Base-by-base conservation (phyloP, 1,284 basidiomycete genomes). In the Cutaneotrichosporon dermatis region DNA sequence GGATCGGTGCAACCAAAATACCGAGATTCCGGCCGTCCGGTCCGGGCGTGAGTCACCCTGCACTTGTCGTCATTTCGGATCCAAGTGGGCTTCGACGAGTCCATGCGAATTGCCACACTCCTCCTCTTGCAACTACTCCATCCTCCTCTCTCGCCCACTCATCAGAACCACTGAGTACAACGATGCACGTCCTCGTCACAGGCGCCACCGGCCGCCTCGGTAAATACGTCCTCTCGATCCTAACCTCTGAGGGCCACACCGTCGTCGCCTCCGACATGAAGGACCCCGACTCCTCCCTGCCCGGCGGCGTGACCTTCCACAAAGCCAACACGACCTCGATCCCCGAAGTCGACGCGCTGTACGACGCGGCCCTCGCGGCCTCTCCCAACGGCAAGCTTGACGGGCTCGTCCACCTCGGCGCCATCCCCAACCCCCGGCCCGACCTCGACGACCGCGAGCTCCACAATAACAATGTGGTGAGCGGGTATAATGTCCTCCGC, bases 381-480 rank as follows among this genome's bases (percentile, higher is more conserved):
- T 25, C 25, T 76, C 46, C 51, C 64, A 9, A n/a, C 15, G 11
- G 41, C 25, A 41, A 25, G 34, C 60, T 68, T 53, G 72, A 77
- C 54, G 76, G 68, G 10, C 69, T 78, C 8, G 70, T 80, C 35
- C 79, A 80, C 59, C 64, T 79, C n/a, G 76, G 72, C 11, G 76
- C 76, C 3, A 73, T 75, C 15, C 75, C 76, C 1, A 57, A 69
- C 48, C 77, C 77, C 5, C 49, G 63, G 10, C 51, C 53, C 2
- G 60, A 58, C 43, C 51, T 59, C 15, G 71, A 76, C 52, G 59
- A 70, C 9, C 57, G 72, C 12, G 54, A 63, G 13, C 64, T 74
- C 11, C 76, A 79, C 66, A 73, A 75, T 51, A 70, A 68, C 50
- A 80, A 80, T 56, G 72, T 74, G 5, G 63, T 63, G 13, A 52